A percentile compares a stretch with the other conserved stretches of the same genome.
phyloP scores from a whole-genome alignment of 306 rosid genomes.

The Betula pendula region DNA sequence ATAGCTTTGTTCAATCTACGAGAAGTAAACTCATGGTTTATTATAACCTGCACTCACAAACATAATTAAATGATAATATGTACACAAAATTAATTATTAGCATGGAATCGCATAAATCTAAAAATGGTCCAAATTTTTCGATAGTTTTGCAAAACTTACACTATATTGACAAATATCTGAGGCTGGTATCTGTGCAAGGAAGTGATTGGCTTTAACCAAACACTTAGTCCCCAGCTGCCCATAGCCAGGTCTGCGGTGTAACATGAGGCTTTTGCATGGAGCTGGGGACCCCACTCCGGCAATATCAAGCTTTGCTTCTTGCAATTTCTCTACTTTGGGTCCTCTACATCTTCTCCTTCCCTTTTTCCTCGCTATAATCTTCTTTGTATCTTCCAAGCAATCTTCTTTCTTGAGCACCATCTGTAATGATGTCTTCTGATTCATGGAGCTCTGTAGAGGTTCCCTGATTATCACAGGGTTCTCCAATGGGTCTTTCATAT shows the following conservation, averaged over 20 bases:
- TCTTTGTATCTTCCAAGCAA: background rate
- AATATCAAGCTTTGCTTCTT: slow-evolving; percentile 19
- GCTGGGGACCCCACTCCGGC: slow-evolving; percentile 20
- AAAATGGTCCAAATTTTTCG: too few species aligned
- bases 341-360: slow-evolving; percentile 28
- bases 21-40: slow-evolving; percentile 43
- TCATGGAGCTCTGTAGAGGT: slow-evolving; percentile 25
- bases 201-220: slow-evolving; percentile 61
- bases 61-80: background rate
- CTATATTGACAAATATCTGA: slow-evolving; percentile 57
- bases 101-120: too few species aligned
- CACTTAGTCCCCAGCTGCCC: slow-evolving; percentile 57
- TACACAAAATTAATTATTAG: too few species aligned
- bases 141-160: too few species aligned
- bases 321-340: slow-evolving; percentile 30
- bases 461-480: slow-evolving; percentile 33
- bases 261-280: slow-evolving; percentile 39
- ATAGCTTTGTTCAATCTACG: slow-evolving; percentile 41
- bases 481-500: slow-evolving; percentile 46
- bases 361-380: slow-evolving; percentile 27
- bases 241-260: slow-evolving; percentile 47
- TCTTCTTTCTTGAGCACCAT: background rate
- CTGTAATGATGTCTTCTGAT: slow-evolving; percentile 8
- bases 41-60: slow-evolving; percentile 34
- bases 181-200: slow-evolving; percentile 53